These are phyloP conservation scores for Jatropha multifida DNA, from an alignment of 441 rosid species.

Conservation along the genomic window DNA sequence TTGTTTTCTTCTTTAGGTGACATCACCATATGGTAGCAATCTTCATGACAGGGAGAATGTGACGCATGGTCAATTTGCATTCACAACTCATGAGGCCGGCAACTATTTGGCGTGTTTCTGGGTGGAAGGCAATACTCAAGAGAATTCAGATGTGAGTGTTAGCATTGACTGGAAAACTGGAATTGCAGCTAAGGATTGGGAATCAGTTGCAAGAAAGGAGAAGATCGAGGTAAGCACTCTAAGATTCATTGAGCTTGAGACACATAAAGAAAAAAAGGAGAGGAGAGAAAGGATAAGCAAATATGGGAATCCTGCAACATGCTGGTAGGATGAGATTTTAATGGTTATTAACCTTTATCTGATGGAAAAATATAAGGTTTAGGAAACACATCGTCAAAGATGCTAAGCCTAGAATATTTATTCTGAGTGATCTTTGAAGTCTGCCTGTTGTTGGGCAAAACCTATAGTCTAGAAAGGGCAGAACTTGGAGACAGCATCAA, in stretches of 20 bases:
- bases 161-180: slow-evolving; percentile 95
- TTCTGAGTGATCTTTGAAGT: background rate
- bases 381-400: background rate
- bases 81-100: slow-evolving; percentile 83
- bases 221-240: slow-evolving; percentile 70
- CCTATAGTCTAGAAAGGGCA: background rate
- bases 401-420: background rate
- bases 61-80: slow-evolving; percentile 85
- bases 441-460: background rate
- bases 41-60: slow-evolving; percentile 71
- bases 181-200: slow-evolving; percentile 93
- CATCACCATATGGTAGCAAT: slow-evolving; percentile 74
- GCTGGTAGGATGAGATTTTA: background rate
- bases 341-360: background rate
- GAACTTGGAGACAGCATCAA: background rate
- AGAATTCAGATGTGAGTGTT: slow-evolving; percentile 52
- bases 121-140: slow-evolving; percentile 39
- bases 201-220: slow-evolving; percentile 88
- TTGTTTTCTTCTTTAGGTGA: slow-evolving; percentile 50
- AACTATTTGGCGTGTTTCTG: slow-evolving; percentile 78
- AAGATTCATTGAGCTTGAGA: background rate
- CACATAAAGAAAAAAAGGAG: background rate
- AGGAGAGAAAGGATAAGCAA: background rate
- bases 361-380: background rate
- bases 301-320: background rate